Conservation (phyloP, 805 yeast genomes). For the Barnettozyma salicaria region DNA sequence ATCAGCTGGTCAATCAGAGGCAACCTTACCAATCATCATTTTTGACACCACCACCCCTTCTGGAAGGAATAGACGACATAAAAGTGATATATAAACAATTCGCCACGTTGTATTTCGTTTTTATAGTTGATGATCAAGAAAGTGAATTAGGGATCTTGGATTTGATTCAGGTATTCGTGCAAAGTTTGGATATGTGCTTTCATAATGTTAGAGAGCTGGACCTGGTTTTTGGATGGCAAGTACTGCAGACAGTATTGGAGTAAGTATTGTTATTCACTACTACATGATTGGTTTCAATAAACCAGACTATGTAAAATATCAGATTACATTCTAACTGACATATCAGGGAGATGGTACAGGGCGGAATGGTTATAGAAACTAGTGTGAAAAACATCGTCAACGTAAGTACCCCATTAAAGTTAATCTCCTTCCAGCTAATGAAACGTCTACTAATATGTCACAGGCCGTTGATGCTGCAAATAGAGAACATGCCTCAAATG, state of each 20-base stretch:
- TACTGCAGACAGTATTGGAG: conserved; percentile 80
- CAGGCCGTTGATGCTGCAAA: conserved; percentile 65
- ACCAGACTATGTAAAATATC: neutral
- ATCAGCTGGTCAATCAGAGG: conserved; percentile 66
- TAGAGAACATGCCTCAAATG: conserved; percentile 13
- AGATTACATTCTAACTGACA: conserved; percentile 14
- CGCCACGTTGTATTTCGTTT: conserved; percentile 93
- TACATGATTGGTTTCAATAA: neutral
- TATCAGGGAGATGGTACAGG: conserved; percentile 74
- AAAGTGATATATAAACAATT: conserved; percentile 90
- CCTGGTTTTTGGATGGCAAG: conserved; percentile 98
- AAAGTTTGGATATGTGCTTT: conserved; percentile 88
- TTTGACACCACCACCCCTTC: conserved; percentile 78
- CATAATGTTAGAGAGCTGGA: conserved; percentile 93
- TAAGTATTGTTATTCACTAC: conserved; percentile 9
- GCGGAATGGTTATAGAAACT: conserved; percentile 97
- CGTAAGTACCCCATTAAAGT: conserved; percentile 18
- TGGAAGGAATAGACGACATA: conserved; percentile 61
- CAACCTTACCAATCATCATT: conserved; percentile 79
- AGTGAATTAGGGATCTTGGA: conserved; percentile 91
- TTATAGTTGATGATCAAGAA: conserved; percentile 93
- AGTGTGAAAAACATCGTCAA: conserved; percentile 74
- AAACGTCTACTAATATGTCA: neutral
- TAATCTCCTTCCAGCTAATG: neutral
- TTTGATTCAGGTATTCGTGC: conserved; percentile 93